Evolutionary conservation across 495 filamentous ascomycete genomes (phyloP).

Genomic region (Tuber calosporum): DNA sequence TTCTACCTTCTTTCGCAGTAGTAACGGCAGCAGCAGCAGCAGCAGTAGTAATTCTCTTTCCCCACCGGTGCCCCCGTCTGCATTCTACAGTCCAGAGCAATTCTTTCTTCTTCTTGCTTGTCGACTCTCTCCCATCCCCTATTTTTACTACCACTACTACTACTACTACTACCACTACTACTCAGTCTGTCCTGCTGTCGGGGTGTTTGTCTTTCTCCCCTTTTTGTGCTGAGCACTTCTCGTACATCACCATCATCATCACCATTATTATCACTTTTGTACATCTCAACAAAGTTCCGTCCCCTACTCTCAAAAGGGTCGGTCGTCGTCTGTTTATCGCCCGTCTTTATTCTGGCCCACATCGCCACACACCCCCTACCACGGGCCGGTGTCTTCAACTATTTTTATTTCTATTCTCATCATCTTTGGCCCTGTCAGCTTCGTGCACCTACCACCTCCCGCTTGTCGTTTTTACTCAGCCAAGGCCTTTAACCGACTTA

Average conservation of each 20-base stretch:
- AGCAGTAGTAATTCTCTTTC: constrained; percentile 21
- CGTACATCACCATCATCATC: no score
- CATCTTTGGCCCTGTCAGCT: constrained; percentile 24
- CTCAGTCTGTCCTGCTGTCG: constrained; percentile 20
- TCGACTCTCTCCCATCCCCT: constrained; percentile 10
- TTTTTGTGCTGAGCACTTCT: constrained; percentile 38
- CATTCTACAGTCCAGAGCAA: background rate
- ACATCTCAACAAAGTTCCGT: constrained; percentile 17
- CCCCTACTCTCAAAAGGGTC: constrained; percentile 10
- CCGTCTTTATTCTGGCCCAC: constrained; percentile 26
- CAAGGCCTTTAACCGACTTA: constrained; percentile 26
- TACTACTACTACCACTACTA: no score
- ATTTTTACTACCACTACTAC: no score
- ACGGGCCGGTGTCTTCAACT: constrained; percentile 21
- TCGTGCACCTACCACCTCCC: constrained; percentile 18
- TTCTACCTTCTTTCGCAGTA: constrained; percentile 39
- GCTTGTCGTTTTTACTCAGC: constrained; percentile 18
- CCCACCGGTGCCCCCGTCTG: background rate
- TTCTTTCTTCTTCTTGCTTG: constrained; percentile 4
- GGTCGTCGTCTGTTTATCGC: constrained; percentile 20
- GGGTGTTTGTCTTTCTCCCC: constrained; percentile 28
- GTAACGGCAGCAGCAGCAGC: constrained; percentile 23
- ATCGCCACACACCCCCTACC: constrained; percentile 22
- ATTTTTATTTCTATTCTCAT: constrained; percentile 20
- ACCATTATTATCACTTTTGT: constrained; percentile 30